Evolutionary conservation across 2,329 filamentous ascomycete species (phyloP), one percentile per base, ranked within the genome.

Genomic region (Exophiala xenobiotica): DNA sequence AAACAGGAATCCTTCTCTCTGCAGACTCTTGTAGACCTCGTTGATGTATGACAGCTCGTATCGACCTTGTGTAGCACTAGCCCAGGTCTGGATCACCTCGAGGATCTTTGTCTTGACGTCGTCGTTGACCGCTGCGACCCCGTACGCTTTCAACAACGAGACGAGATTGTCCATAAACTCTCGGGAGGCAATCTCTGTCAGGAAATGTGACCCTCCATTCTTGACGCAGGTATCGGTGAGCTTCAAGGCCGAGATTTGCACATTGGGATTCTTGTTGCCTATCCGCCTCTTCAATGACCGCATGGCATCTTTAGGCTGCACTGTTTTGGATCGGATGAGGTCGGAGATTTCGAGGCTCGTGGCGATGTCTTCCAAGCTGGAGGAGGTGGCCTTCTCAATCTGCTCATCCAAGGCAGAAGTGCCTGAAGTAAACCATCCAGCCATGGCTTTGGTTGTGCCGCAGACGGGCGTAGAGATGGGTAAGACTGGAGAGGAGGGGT

Each of bases 151-250:
- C 24, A 99, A 79, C 12, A 99, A 78, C 26, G 92, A 96, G 14
- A 89, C 86, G 46, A 99, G 74, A 67, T 96, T 96, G 73, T 99
- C 93, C 87, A 99, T 95, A 66, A 97, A 99, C 74, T 99, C 93
- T 58, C 91, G 84, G 14, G 92, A 96, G 33, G 93, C 92, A 62
- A 99, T 93, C 74, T 99, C 93, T 60, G 85, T 80, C 43, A 99
- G 84, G 70, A 99, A 99, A 72, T 99, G 93, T 31, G 87, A 82
- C 62, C 93, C 93, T 53, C 93, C 93, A 76, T 99, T 99, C 76
- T 99, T 99, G 56, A 97, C 90, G 68, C 93, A 99, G 1, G 93
- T 97, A 74, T 99, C 93, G 60, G 91, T 96, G 64, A 99, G 90
- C 70, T 93, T 95, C 49, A 99, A 75, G n/a, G 93, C 88, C 63